Evolutionary conservation across 345 rosid species (phyloP), one percentile per base, ranked within the genome.

Genomic region (Syzygium aqueum): DNA sequence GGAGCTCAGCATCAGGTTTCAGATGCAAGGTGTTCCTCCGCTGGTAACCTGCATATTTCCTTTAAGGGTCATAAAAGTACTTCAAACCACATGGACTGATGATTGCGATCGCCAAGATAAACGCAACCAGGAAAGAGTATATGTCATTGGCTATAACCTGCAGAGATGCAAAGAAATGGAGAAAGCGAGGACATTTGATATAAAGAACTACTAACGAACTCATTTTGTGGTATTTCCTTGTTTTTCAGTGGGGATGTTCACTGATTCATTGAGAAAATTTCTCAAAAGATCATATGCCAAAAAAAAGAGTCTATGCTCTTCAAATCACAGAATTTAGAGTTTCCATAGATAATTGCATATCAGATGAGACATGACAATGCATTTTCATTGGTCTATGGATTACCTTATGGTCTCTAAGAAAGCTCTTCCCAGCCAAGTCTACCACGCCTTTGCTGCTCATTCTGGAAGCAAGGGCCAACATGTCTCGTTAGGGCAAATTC

Each of bases 21-120:
- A 89, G 28, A 53, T 85, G 40, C 89, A 86, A 73, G 52, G 91
- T 77, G 87, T 91, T 89, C 49, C 91, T 88, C 49, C 56, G 63
- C 15, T 90, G 87, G 53, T 90, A 88, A 22, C 87, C 8, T 0
- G 7, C 77, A 53, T 11, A 57, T 57, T 85, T 85, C 65, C 67
- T 85, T 6, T 8, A 85, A 54, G 67, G 28, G 40, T 65, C 53
- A 52, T 59, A 49, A 11, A 85, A 51, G 30, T 63, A 25, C 80
- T 28, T 85, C 83, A 65, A 59, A 22, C 65, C 53, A 65, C 25
- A 50, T 16, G 87, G 87, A 8, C 33, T 28, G 33, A 63, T 9
- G 23, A 67, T 21, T n/a, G 87, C 52, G n/a, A 51, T 50, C 11
- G 57, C 40, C 51, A 85, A 49, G 80, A 61, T 65, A 56, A 85